phyloP scores from a whole-genome alignment of 1,284 basidiomycete species.

The Cutaneotrichosporon spelunceum region DNA sequence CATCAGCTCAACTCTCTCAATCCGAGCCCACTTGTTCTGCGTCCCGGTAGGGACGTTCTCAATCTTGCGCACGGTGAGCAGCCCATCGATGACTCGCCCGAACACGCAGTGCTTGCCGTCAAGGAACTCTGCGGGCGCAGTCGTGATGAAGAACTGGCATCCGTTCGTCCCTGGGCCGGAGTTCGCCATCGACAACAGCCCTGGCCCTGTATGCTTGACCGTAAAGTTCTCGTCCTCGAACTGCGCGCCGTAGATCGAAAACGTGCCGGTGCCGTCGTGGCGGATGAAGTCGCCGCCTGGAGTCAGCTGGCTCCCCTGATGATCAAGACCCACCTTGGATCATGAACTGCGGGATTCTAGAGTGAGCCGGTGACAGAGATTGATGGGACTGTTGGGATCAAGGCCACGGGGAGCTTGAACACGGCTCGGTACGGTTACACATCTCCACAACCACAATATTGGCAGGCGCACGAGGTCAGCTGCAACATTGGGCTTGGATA shows the following conservation, averaged over 20 bases:
- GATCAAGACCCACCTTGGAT: conserved; percentile 25
- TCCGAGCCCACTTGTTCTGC: conserved; percentile 40
- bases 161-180: conserved; percentile 90
- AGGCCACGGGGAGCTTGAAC: no score
- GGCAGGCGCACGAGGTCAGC: no score
- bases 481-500: no score
- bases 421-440: no score
- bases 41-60: conserved; percentile 86
- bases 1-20: conserved; percentile 7
- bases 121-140: conserved; percentile 86
- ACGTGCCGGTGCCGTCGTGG: conserved; percentile 90
- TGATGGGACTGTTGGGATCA: no score
- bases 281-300: conserved; percentile 68
- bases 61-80: conserved; percentile 87
- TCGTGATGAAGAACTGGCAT: conserved; percentile 96
- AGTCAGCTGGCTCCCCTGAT: background rate
- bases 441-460: no score
- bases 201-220: conserved; percentile 80
- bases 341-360: conserved; percentile 55
- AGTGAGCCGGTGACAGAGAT: no score
- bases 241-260: conserved; percentile 91
- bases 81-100: conserved; percentile 80
- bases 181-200: conserved; percentile 88
- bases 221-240: conserved; percentile 95
- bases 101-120: conserved; percentile 95